Base-by-base conservation (phyloP, 805 yeast species). In the Schwanniomyces vanrijiae region DNA sequence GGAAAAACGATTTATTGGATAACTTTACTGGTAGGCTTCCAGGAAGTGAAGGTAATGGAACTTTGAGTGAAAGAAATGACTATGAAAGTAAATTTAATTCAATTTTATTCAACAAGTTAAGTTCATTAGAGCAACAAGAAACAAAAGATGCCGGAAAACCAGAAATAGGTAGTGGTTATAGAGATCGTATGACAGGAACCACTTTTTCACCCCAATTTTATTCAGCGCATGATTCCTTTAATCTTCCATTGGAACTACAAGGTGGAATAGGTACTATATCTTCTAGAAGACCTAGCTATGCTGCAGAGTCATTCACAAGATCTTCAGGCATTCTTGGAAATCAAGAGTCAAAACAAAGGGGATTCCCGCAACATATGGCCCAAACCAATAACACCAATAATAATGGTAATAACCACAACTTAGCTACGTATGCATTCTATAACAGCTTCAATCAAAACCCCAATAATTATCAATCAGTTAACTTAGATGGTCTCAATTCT, bases 241-340 rank as follows among this genome's bases (percentile, higher is more conserved):
- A 64, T 50, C 64, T 83, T 43, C 88, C 88, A 0, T 47, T 69
- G 5, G 87, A 83, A 54, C 68, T 83, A 33, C 86, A 82, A 61
- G 87, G 88, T 38, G 88, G 88, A 0, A 67, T 83, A 2, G 80
- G 81, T 24, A 81, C 71, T 46, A 81, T 83, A 37, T 76, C 80
- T 20, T 80, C 86, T 9, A 75, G 94, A 64, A 77, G 94, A 64
- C 90, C 91, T 11, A 79, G 86, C 45, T 86, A 82, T 59, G 83
- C 89, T 10, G 88, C 90, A 2, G 92, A 84, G 58, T 68, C 78
- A 2, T 71, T 80, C 48, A 78, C 83, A 21, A 65, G 79, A 42
- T 31, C 43, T 1, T 58, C 61, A 49, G 56, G 43, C n/a, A 28
- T 41, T 16, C 40, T 39, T 21, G 40, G 40, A 38, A 26, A 24